Evolutionary conservation across 129 eudicot species (phyloP).

Genomic region (Helianthus annuus): DNA sequence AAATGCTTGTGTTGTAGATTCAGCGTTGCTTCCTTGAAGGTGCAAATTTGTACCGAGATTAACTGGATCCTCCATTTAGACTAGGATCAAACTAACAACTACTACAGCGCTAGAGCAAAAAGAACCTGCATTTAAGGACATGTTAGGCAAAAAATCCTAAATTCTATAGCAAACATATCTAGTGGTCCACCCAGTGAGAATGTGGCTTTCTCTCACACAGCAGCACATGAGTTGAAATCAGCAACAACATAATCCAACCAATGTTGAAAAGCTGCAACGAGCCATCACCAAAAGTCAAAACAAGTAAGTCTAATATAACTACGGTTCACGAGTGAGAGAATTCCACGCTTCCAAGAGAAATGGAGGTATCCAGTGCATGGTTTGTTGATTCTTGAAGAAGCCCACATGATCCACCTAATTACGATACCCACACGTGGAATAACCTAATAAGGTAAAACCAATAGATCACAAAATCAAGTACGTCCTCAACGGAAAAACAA

Average conservation of each 20-base stretch:
- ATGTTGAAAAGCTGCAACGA: slow-evolving; percentile 69
- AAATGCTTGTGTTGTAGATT: slow-evolving; percentile 13
- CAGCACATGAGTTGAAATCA: slow-evolving; percentile 74
- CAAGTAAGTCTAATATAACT: slow-evolving; percentile 43
- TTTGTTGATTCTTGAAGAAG: slow-evolving; percentile 51
- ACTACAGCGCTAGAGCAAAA: slow-evolving; percentile 32
- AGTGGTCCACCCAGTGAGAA: slow-evolving; percentile 50
- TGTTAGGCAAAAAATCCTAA: slow-evolving; percentile 49
- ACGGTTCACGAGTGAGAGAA: slow-evolving; percentile 52
- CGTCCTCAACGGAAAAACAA: slow-evolving; percentile 32
- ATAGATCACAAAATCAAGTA: slow-evolving; percentile 65
- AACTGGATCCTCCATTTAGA: slow-evolving; percentile 42
- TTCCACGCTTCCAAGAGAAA: slow-evolving; percentile 60
- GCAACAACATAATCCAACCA: slow-evolving; percentile 74
- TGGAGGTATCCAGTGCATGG: slow-evolving; percentile 43
- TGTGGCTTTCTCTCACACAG: slow-evolving; percentile 61
- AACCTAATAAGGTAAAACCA: slow-evolving; percentile 75
- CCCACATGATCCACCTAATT: slow-evolving; percentile 48
- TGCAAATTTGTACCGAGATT: slow-evolving; percentile 26
- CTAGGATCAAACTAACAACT: slow-evolving; percentile 30
- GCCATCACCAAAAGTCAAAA: slow-evolving; percentile 49
- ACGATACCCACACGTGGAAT: slow-evolving; percentile 49
- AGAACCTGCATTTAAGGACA: slow-evolving; percentile 72
- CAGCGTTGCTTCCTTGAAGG: slow-evolving; percentile 28
- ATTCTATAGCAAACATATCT: slow-evolving; percentile 38